Conservation (phyloP, 257 asterid species). For the Henckelia pumila region DNA sequence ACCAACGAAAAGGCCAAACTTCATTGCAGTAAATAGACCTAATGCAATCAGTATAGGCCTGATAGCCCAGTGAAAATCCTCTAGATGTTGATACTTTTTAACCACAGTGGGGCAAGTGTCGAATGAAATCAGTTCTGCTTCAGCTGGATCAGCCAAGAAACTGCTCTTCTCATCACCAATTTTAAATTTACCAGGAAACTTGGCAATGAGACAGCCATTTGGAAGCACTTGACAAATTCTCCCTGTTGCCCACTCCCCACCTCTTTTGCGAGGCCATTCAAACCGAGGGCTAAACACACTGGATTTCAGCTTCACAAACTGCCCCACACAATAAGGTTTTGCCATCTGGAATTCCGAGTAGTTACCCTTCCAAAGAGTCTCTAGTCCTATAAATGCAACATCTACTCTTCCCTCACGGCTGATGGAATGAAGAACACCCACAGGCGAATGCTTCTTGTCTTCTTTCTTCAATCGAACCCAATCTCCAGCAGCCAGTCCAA, state of each 20-base stretch:
- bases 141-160: slow-evolving; percentile 79
- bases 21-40: slow-evolving; percentile 74
- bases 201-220: slow-evolving; percentile 75
- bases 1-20: slow-evolving; percentile 61
- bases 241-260: slow-evolving; percentile 68
- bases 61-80: slow-evolving; percentile 92
- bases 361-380: slow-evolving; percentile 68
- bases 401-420: slow-evolving; percentile 59
- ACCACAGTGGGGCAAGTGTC: slow-evolving; percentile 45
- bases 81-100: slow-evolving; percentile 78
- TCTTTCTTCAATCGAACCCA: slow-evolving; percentile 73
- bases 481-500: slow-evolving; percentile 76
- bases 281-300: slow-evolving; percentile 59
- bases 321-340: slow-evolving; percentile 60
- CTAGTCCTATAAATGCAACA: slow-evolving; percentile 71
- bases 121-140: slow-evolving; percentile 68
- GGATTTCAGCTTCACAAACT: slow-evolving; percentile 64
- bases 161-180: slow-evolving; percentile 37
- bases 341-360: slow-evolving; percentile 76
- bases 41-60: slow-evolving; percentile 71
- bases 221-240: slow-evolving; percentile 61
- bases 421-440: slow-evolving; percentile 69
- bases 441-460: slow-evolving; percentile 58
- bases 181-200: slow-evolving; percentile 58
- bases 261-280: slow-evolving; percentile 73